A percentile compares a stretch with the other conserved stretches of the same genome.
Conservation (phyloP, 208 protist genomes). For the Acanthamoeba castellanii region DNA sequence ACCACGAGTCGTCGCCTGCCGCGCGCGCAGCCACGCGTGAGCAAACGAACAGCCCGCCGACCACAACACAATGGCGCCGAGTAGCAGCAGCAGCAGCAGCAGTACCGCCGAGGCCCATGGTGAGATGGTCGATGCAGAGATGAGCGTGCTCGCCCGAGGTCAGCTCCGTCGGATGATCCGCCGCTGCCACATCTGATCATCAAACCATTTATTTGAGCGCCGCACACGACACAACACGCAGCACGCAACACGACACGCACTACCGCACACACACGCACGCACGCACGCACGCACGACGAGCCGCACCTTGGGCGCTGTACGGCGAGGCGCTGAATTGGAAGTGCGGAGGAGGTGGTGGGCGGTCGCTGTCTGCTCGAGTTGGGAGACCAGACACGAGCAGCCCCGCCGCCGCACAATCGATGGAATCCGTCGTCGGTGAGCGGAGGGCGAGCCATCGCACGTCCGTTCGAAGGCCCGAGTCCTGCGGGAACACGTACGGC, state of each 20-base stretch:
- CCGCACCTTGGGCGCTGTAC: not conserved
- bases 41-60: no score
- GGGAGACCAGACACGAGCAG: not conserved
- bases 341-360: no score
- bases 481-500: constrained; percentile 48
- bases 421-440: not conserved
- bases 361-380: no score
- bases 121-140: constrained; percentile 2
- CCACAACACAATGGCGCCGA: no score
- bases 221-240: not conserved
- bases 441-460: constrained; percentile 41
- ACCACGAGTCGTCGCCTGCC: constrained; percentile 64
- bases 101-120: constrained; percentile 29
- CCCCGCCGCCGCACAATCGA: not conserved
- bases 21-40: no score
- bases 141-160: not conserved
- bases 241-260: no score
- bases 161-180: not conserved
- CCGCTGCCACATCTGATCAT: not conserved
- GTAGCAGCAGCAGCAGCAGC: no score
- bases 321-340: constrained; percentile 22
- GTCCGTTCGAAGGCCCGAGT: constrained; percentile 46
- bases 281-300: not conserved
- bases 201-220: not conserved
- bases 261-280: no score